phyloP scores from a whole-genome alignment of 2,329 filamentous ascomycete species.

The Didymella keratinophila region DNA sequence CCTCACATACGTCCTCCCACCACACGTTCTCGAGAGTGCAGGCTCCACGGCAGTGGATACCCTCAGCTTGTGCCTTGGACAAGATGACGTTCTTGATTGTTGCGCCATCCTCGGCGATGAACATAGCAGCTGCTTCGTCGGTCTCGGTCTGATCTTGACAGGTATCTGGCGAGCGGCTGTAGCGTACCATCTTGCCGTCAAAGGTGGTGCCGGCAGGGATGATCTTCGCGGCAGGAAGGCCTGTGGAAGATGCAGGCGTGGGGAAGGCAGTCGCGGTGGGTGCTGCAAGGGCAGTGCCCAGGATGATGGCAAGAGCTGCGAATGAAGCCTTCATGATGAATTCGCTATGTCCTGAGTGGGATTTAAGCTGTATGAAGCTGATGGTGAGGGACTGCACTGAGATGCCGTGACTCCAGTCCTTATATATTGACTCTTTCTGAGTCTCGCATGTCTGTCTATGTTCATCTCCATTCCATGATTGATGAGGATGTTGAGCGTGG shows the following conservation, averaged over 20 bases:
- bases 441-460: neutral
- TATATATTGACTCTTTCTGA: neutral
- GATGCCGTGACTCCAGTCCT: neutral
- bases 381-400: neutral
- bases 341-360: neutral
- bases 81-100: constrained; percentile 61
- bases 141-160: constrained; percentile 19
- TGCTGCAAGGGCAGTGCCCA: neutral
- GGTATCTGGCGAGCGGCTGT: constrained; percentile 21
- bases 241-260: neutral
- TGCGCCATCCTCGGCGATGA: constrained; percentile 52
- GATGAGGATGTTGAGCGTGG: neutral
- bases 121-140: constrained; percentile 24
- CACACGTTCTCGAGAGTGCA: constrained; percentile 47
- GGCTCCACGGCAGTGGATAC: constrained; percentile 58
- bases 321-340: neutral
- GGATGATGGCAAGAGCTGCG: neutral
- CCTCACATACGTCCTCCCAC: constrained; percentile 23
- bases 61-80: constrained; percentile 57
- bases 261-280: neutral
- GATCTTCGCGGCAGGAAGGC: neutral
- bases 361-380: neutral
- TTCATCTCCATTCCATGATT: neutral
- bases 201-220: constrained; percentile 20
- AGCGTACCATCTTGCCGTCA: constrained; percentile 26